A percentile compares a stretch with the other conserved stretches of the same genome.
These are phyloP conservation scores for Clarireedia homoeocarpa DNA, from an alignment of 2,329 filamentous ascomycete species.

Conservation along the genomic window DNA sequence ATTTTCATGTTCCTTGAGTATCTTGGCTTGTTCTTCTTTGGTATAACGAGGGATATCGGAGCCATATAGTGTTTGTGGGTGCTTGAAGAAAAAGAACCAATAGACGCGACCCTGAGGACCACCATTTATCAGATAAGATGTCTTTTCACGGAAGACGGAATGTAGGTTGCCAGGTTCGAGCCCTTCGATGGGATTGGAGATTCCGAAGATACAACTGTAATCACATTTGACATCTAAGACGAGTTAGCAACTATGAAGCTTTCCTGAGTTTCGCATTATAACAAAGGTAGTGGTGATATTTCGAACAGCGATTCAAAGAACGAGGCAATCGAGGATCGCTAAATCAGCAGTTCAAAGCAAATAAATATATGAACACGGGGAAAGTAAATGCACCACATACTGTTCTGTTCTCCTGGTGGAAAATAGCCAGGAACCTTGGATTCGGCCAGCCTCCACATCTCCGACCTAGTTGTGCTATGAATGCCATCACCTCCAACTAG, in stretches of 20 bases:
- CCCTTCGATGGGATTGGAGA: constrained; percentile 8
- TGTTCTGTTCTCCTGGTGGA: background rate
- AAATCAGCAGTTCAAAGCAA: background rate
- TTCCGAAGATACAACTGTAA: constrained; percentile 18
- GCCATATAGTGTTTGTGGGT: constrained; percentile 9
- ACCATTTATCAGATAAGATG: constrained; percentile 12
- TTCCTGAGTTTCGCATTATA: no score
- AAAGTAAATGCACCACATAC: constrained; percentile 3
- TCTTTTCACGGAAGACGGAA: constrained; percentile 8
- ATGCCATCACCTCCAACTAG: constrained; percentile 13
- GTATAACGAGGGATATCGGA: constrained; percentile 15
- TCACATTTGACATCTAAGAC: background rate
- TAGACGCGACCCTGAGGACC: constrained; percentile 9
- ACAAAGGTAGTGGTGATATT: no score
- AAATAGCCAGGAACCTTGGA: constrained; percentile 12
- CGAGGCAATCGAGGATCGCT: background rate
- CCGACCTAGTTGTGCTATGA: constrained; percentile 18
- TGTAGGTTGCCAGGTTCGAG: constrained; percentile 10
- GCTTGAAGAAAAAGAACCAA: constrained; percentile 17
- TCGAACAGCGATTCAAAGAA: no score
- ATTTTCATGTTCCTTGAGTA: constrained; percentile 6
- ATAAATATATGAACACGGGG: background rate
- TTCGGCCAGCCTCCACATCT: constrained; percentile 24
- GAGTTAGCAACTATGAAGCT: background rate
- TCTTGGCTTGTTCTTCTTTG: constrained; percentile 12